A percentile compares a stretch with the other conserved stretches of the same genome.
Conservation (phyloP, 345 rosid genomes). For the Trapa incisa region DNA sequence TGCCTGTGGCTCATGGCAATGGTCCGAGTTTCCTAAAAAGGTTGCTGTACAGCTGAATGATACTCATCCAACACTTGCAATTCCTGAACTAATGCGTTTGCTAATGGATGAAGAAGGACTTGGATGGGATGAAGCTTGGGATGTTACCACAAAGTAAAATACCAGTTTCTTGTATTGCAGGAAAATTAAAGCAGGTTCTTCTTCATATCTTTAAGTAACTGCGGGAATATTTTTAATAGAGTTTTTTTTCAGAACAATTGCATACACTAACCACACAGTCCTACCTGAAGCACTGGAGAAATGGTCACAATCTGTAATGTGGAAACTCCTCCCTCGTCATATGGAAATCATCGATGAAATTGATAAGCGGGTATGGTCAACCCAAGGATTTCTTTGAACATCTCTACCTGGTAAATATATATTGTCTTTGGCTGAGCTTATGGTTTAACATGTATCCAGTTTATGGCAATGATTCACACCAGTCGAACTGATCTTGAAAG, state of each 20-base stretch:
- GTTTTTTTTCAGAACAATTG: slow-evolving; percentile 55
- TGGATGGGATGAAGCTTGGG: slow-evolving; percentile 99
- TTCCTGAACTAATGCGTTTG: slow-evolving; percentile 91
- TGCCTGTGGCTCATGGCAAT: slow-evolving; percentile 38
- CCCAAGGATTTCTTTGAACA: not conserved
- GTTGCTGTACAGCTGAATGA: slow-evolving; percentile 94
- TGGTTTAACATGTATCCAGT: slow-evolving; percentile 25
- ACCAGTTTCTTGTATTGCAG: slow-evolving; percentile 3
- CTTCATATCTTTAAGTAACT: not conserved
- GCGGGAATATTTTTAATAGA: slow-evolving; percentile 10
- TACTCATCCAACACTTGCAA: slow-evolving; percentile 96
- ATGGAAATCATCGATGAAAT: slow-evolving; percentile 96
- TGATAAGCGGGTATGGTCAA: slow-evolving; percentile 58
- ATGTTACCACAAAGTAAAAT: slow-evolving; percentile 56
- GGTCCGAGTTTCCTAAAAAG: slow-evolving; percentile 88
- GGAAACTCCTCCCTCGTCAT: slow-evolving; percentile 99
- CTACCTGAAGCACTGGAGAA: slow-evolving; percentile 98
- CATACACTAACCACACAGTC: slow-evolving; percentile 96
- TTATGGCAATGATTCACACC: slow-evolving; percentile 41
- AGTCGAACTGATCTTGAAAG: slow-evolving; percentile 58
- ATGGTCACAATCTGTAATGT: slow-evolving; percentile 86
- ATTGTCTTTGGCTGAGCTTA: slow-evolving; percentile 10
- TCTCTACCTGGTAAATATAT: not conserved
- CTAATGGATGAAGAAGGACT: slow-evolving; percentile 84
- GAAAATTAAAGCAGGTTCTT: not conserved